Evolutionary conservation across 2,329 filamentous ascomycete species (phyloP), one percentile per base, ranked within the genome.

Genomic region (Fusarium fujikuroi): DNA sequence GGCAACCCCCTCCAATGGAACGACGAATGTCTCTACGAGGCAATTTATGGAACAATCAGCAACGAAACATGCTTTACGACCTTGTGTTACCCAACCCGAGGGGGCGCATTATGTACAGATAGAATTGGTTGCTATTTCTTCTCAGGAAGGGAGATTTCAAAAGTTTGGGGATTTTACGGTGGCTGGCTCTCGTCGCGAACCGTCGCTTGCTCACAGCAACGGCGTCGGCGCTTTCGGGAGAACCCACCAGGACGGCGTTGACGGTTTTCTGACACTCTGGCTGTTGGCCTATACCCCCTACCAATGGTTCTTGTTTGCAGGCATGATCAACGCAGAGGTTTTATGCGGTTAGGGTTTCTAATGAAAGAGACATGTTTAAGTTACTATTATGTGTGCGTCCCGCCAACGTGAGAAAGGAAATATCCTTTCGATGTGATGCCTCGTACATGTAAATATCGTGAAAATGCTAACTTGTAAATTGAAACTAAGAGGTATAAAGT

Each of bases 271-370:
- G 77, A 80, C 77, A 79, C 78, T 76, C 76, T 81, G 80, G 80
- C 80, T 82, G 80, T 80, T 80, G 81, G 80, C 80, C 80, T 83
- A 84, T 83, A 83, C 82, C 82, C 81, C 79, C 76, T 77, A 76
- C 75, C 79, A 66, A 81, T 76, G 79, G 77, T 78, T 74, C 77
- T 78, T 75, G 72, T 77, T 79, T 76, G 77, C 78, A 80, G 80
- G 80, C 80, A 81, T 76, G 77, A 77, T 78, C 75, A 77, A 80
- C 75, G 75, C 76, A 77, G 79, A 79, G 77, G 75, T 77, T 79
- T 79, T 79, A 80, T 78, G 75, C 75, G 76, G 76, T 76, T 77
- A 80, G 79, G 78, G 77, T 73, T 80, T 81, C 66, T 79, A 81
- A 81, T 81, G 73, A 77, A 80, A 79, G 73, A 78, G 69, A 78